phyloP scores from a whole-genome alignment of 768 basidiomycete genomes.

The Mycena polygramma region DNA sequence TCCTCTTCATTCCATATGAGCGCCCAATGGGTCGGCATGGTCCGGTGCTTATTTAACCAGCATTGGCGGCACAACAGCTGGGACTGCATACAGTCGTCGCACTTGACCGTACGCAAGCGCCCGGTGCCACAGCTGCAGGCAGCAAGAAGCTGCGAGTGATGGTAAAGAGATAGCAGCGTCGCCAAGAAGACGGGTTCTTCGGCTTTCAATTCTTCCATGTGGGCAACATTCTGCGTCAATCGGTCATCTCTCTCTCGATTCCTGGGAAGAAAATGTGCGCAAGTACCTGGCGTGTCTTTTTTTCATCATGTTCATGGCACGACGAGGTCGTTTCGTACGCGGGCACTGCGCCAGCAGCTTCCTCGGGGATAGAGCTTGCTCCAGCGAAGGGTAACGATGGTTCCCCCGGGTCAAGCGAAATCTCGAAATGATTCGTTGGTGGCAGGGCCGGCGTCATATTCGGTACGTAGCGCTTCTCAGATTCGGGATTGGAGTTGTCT shows the following conservation, averaged over 20 bases:
- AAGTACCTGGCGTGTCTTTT: no score
- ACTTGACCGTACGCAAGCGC: no score
- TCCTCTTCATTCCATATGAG: not conserved
- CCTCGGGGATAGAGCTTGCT: not conserved
- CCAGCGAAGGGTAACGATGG: not conserved
- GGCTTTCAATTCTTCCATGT: not conserved
- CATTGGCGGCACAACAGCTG: not conserved
- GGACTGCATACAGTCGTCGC: not conserved
- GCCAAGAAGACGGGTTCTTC: not conserved
- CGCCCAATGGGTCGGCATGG: not conserved
- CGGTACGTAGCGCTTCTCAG: not conserved
- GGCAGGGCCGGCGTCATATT: no score
- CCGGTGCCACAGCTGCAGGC: not conserved
- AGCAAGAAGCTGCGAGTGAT: not conserved
- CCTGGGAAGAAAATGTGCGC: no score
- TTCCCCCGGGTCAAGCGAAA: no score
- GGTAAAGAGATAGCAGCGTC: not conserved
- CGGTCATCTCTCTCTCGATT: no score
- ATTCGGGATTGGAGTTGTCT: not conserved
- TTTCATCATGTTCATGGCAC: not conserved
- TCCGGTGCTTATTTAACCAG: not conserved
- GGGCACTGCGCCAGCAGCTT: not conserved
- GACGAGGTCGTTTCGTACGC: slow-evolving; percentile 2
- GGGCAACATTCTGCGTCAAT: no score
- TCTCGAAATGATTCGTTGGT: no score